Base-by-base conservation (phyloP, 2,329 filamentous ascomycete species). In the Hypoxylon sp. region DNA sequence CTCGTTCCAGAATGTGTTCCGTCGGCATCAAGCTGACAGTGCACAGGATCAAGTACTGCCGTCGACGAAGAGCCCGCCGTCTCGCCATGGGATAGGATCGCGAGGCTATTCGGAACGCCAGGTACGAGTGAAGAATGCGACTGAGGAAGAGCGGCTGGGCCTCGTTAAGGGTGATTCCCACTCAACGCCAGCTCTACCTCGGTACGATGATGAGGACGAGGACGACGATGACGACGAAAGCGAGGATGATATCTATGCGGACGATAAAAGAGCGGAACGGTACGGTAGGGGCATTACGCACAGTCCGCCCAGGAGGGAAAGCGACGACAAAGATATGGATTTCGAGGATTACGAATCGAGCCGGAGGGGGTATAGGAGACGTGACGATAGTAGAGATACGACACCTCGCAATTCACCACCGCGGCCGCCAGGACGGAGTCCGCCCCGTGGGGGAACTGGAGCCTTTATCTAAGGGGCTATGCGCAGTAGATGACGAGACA, bases 1-100 rank as follows among this genome's bases (percentile, higher is more conserved):
- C 80, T 96, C 92, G 16, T 98, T 98, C 83, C 91, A 94, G 69
- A 93, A 91, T 70, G 88, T 97, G 54, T 96, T 97, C 78, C 81
- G 82, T 64, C 85, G 89, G 51, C 80, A 83, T 70, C 82, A 82
- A 64, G 73, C 74, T 71, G 75, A 78, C 55, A 70, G 70, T 50
- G 64, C 74, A 65, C 75, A 76, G 61, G 73, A 76, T 16, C 68
- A 71, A 62, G 70, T 67, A 42, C 71, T 70, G 55, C 75, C 59
- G 45, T 72, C 62, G 69, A 73, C 64, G 70, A 70, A 36, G 66
- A 70, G 49, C 53, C 70, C 75, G 76, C 74, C 77, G 69, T 74
- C 71, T 68, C 76, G 73, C 56, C 75, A 72, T 66, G 76, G 74
- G 22, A 71, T 75, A 65, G 77, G 75, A 70, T 77, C 69, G 58